Evolutionary conservation across 2,329 filamentous ascomycete species (phyloP).

Genomic region (Aureobasidium sp.): DNA sequence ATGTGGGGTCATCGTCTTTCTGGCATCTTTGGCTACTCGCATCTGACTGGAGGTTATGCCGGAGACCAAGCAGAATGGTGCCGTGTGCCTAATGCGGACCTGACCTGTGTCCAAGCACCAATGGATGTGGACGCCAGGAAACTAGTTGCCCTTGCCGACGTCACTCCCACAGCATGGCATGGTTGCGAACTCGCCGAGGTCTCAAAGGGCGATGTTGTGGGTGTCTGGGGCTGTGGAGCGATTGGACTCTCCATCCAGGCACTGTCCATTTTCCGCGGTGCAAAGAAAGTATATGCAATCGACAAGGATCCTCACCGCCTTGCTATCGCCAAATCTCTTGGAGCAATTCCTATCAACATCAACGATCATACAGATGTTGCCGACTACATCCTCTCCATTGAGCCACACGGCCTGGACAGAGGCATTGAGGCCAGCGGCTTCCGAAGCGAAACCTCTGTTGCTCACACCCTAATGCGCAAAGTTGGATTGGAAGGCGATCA

Average conservation of each 20-base stretch:
- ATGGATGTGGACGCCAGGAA: slow-evolving; percentile 39
- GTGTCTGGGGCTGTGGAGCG: slow-evolving; percentile 44
- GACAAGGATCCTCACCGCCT: slow-evolving; percentile 29
- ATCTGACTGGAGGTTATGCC: slow-evolving; percentile 30
- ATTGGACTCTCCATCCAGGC: slow-evolving; percentile 84
- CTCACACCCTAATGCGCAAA: slow-evolving; percentile 8
- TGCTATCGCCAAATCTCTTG: slow-evolving; percentile 25
- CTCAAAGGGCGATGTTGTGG: slow-evolving; percentile 39
- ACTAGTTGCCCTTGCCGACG: slow-evolving; percentile 46
- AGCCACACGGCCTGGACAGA: slow-evolving; percentile 14
- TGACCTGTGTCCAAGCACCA: slow-evolving; percentile 46
- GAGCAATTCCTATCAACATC: slow-evolving; percentile 18
- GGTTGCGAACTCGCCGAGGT: slow-evolving; percentile 37
- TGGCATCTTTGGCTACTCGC: slow-evolving; percentile 39
- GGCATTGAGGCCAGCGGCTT: slow-evolving; percentile 16
- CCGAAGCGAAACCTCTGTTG: neutral
- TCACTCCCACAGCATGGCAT: slow-evolving; percentile 31
- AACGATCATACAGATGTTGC: neutral
- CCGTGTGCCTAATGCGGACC: slow-evolving; percentile 32
- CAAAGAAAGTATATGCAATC: slow-evolving; percentile 55
- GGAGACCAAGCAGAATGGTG: slow-evolving; percentile 33
- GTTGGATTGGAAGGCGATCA: slow-evolving; percentile 13
- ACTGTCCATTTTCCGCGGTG: slow-evolving; percentile 76
- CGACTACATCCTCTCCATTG: slow-evolving; percentile 8
- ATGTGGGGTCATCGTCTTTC: slow-evolving; percentile 41